Evolutionary conservation across 768 basidiomycete genomes (phyloP), one percentile per base, ranked within the genome.

Genomic region (Auriscalpium vulgare): DNA sequence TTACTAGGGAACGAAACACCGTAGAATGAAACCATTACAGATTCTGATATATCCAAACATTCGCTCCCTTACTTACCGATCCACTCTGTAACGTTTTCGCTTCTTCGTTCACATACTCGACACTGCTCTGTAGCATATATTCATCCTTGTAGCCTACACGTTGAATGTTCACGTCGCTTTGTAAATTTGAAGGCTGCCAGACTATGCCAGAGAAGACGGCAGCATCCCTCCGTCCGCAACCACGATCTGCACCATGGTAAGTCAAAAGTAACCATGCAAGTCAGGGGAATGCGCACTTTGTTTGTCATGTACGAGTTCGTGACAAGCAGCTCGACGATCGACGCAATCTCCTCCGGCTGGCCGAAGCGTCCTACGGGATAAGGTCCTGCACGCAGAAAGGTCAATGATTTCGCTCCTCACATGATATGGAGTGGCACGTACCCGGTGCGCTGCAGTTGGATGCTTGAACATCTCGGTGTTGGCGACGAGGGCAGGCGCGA

Each of bases 301-400:
- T 82, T 79, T 17, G 79, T 80, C 75, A 82, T 78, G 50, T 81
- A 82, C 13, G 67, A 71, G 61, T 82, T 82, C 3, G 69, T 72
- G 5, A 74, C 76, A 4, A 81, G 68, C 64, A 78, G 66, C 59
- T 78, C 74, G 10, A 81, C 77, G n/a, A 80, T 67, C 21, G 74
- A 74, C 2, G 79, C 75, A 35, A 82, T 74, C 59, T 81, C 80
- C 36, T 75, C 69, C 0, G 80, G 77, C 37, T 71, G 66, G 3
- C 80, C 80, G 35, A 82, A 70, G 17, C 80, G 71, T 2, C 78
- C 79, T 3, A 81, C 69, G 80, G 79, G 38, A 81, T 77, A 53
- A 69, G 69, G 52, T 67, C 70, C 79, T 80, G 53, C 29, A 29
- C 29, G 29, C 29, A 5, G 29, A 7, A 29, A 4, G 29, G 29